Conservation (phyloP, 805 yeast genomes). For the Nakazawaea sp. region DNA sequence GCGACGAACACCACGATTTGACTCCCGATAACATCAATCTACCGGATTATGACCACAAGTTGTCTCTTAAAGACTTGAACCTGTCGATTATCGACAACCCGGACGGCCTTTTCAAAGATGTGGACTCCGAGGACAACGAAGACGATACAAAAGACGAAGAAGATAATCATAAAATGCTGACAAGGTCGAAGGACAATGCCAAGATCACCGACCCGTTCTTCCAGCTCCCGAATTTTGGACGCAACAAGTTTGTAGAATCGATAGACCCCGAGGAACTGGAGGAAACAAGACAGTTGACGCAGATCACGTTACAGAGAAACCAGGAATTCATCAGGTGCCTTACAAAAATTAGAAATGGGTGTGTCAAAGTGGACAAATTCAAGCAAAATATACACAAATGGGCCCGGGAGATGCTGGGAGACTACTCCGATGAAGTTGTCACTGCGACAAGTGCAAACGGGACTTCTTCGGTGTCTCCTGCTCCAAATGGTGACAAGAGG, state of each 20-base stretch:
- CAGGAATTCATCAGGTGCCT: constrained; percentile 84
- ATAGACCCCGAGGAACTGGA: constrained; percentile 52
- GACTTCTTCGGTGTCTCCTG: too few relatives aligned
- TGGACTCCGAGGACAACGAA: constrained; percentile 18
- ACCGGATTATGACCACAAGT: constrained; percentile 63
- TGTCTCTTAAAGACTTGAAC: constrained; percentile 23
- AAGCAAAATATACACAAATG: constrained; percentile 67
- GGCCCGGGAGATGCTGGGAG: constrained; percentile 81
- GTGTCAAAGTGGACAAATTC: constrained; percentile 72
- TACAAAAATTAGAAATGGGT: constrained; percentile 63
- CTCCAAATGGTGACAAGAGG: too few relatives aligned
- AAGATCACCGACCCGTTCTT: constrained; percentile 52
- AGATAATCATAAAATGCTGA: constrained; percentile 8
- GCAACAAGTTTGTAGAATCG: constrained; percentile 42
- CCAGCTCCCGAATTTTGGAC: constrained; percentile 45
- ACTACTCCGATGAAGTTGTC: constrained; percentile 25
- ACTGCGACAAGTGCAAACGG: too few relatives aligned
- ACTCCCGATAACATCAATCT: constrained; percentile 59
- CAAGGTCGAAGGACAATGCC: constrained; percentile 11
- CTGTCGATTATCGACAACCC: constrained; percentile 16
- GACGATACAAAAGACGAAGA: constrained; percentile 12
- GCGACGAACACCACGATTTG: constrained; percentile 74
- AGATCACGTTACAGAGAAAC: constrained; percentile 71
- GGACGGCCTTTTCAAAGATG: constrained; percentile 15
- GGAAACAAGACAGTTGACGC: constrained; percentile 66